phyloP scores from a whole-genome alignment of 352 stramenopile species.

The Phytophthora citricola region DNA sequence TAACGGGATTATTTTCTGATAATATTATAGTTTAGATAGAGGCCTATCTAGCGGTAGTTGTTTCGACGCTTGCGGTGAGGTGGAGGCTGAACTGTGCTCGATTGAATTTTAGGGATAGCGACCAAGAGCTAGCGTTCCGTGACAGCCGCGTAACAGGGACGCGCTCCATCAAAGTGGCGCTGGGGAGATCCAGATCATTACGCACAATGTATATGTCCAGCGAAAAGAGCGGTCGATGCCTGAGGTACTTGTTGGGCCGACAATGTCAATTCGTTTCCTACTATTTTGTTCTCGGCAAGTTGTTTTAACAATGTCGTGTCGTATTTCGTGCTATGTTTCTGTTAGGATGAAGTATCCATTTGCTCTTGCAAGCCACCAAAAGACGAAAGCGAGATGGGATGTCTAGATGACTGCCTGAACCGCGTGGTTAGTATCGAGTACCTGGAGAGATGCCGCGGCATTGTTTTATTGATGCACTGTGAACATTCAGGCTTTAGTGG shows the following conservation, averaged over 20 bases:
- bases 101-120: constrained; percentile 31
- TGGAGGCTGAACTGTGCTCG: constrained; percentile 13
- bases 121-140: constrained; percentile 50
- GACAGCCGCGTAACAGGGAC: constrained; percentile 71
- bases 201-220: constrained; percentile 79
- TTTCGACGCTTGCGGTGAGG: neutral
- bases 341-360: constrained; percentile 75
- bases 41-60: constrained; percentile 7
- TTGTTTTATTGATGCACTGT: neutral
- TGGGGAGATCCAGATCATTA: constrained; percentile 78
- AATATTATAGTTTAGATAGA: constrained; percentile 2
- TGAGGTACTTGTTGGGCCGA: constrained; percentile 38
- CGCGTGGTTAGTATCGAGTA: constrained; percentile 49
- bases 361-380: constrained; percentile 59
- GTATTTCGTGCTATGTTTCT: neutral
- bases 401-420: constrained; percentile 81
- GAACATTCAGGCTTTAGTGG: constrained; percentile 60
- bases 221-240: constrained; percentile 56
- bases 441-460: neutral
- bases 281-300: too few species aligned
- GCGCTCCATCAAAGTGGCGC: constrained; percentile 70
- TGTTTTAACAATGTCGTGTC: too few species aligned
- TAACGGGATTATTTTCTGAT: neutral
- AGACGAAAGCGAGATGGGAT: constrained; percentile 50
- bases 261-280: too few species aligned